Conservation (phyloP, 2,329 filamentous ascomycete genomes). For the Penicillium sp. region DNA sequence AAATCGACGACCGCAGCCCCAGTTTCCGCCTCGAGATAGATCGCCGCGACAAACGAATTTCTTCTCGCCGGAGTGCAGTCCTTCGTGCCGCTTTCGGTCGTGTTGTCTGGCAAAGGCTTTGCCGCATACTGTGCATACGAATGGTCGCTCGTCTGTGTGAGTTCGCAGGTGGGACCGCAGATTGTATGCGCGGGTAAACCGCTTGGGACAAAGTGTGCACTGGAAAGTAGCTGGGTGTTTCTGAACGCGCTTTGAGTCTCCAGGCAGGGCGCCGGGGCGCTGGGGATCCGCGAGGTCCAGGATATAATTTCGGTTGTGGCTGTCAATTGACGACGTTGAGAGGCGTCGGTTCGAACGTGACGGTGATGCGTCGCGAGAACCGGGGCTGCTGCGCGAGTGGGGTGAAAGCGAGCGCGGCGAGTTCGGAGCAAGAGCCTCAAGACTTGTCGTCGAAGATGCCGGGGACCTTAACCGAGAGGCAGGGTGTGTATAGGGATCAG, state of each 20-base stretch:
- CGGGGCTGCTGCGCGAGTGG: constrained; percentile 37
- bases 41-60: constrained; percentile 96
- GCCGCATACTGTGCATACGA: constrained; percentile 92
- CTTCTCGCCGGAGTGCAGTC: constrained; percentile 93
- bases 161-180: constrained; percentile 90
- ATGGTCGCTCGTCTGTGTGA: constrained; percentile 94
- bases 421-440: constrained; percentile 29
- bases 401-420: constrained; percentile 45
- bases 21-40: constrained; percentile 73
- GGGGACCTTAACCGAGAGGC: constrained; percentile 39
- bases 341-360: constrained; percentile 41
- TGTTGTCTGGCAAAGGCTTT: constrained; percentile 98
- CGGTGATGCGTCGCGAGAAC: constrained; percentile 45
- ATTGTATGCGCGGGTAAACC: constrained; percentile 95
- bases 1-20: constrained; percentile 91
- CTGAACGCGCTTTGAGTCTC: constrained; percentile 75
- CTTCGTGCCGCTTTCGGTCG: constrained; percentile 94
- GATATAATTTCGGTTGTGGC: constrained; percentile 69
- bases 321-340: constrained; percentile 48
- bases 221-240: constrained; percentile 98
- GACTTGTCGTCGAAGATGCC: constrained; percentile 27
- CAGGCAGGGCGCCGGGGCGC: constrained; percentile 61
- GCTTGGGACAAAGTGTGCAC: constrained; percentile 86
- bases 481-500: constrained; percentile 54
- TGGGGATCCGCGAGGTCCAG: constrained; percentile 85